These are phyloP conservation scores for Moesziomyces antarcticus DNA, from an alignment of 1,284 basidiomycete genomes.

Conservation along the genomic window DNA sequence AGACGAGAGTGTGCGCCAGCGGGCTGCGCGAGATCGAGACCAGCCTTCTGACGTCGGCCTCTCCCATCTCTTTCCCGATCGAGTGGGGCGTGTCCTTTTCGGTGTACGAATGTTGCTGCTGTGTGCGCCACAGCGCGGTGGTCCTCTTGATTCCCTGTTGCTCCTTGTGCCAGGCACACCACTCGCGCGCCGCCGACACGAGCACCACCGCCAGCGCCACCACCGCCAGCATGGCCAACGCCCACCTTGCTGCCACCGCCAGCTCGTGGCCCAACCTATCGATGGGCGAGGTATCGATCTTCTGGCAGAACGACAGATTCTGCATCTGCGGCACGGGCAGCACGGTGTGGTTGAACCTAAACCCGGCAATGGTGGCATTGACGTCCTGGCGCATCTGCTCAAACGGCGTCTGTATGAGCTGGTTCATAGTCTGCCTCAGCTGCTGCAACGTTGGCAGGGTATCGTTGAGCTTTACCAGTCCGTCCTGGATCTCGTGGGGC, in stretches of 20 bases:
- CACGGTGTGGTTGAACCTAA: constrained; percentile 41
- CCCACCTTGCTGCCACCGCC: constrained; percentile 20
- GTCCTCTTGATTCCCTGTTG: constrained; percentile 35
- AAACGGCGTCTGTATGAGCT: constrained; percentile 62
- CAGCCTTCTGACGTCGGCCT: constrained; percentile 33
- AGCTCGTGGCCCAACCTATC: constrained; percentile 48
- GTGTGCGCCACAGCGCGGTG: constrained; percentile 34
- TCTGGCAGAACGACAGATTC: constrained; percentile 46
- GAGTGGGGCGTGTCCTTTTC: not conserved
- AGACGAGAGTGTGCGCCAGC: constrained; percentile 3
- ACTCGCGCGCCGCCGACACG: constrained; percentile 33
- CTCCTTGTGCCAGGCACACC: constrained; percentile 50
- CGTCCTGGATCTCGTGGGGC: constrained; percentile 80
- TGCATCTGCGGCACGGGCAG: constrained; percentile 39
- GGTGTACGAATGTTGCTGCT: not conserved
- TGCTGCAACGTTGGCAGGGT: constrained; percentile 83
- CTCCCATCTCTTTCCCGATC: constrained; percentile 12
- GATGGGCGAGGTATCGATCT: constrained; percentile 45
- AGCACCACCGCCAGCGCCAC: constrained; percentile 34
- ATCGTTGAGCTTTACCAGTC: constrained; percentile 79
- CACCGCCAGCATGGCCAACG: constrained; percentile 28
- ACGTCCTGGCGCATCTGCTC: constrained; percentile 49
- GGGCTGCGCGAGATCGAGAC: constrained; percentile 53
- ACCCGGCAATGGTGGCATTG: constrained; percentile 43
- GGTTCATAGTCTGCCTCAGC: constrained; percentile 78